Percentiles rank a stretch among this genome's conserved stretches.
Conservation (phyloP, 2,329 filamentous ascomycete genomes). For the Aureobasidium vineae region DNA sequence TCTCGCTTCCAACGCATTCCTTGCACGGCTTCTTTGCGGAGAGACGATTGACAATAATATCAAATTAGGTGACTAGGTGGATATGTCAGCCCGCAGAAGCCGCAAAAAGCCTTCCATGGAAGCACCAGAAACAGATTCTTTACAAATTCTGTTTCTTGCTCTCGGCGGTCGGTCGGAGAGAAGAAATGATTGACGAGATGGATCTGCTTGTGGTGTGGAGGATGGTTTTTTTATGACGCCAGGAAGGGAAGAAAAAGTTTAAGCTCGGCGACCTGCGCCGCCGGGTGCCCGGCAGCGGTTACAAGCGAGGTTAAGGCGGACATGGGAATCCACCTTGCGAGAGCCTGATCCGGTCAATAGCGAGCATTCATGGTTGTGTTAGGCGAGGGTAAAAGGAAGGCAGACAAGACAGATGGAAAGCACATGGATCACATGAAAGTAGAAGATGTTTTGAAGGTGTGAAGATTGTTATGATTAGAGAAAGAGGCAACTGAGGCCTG, state of each 20-base stretch:
- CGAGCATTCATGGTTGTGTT: neutral
- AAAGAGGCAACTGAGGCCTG: conserved; percentile 12
- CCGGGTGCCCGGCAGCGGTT: conserved; percentile 7
- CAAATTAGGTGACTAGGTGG: neutral
- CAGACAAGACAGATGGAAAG: neutral
- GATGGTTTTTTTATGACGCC: conserved; percentile 11
- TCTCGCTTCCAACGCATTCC: conserved; percentile 8
- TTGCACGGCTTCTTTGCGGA: conserved; percentile 4
- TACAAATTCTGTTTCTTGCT: conserved; percentile 5
- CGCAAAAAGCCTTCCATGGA: neutral
- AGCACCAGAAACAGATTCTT: conserved; percentile 6
- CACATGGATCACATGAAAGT: neutral
- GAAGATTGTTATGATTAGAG: conserved; percentile 16
- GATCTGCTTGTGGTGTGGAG: conserved; percentile 7
- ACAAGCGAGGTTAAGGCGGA: conserved; percentile 23
- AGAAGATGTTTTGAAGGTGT: conserved; percentile 1
- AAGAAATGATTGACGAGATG: conserved; percentile 5
- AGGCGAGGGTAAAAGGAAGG: neutral
- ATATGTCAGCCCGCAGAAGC: neutral
- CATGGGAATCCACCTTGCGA: neutral
- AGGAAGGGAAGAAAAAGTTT: neutral
- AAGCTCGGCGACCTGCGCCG: conserved; percentile 22
- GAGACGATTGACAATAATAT: neutral
- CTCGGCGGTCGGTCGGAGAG: conserved; percentile 17
- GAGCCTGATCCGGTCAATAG: neutral